Evolutionary conservation across 768 basidiomycete species (phyloP).

Genomic region (Lentinus tigrinus): DNA sequence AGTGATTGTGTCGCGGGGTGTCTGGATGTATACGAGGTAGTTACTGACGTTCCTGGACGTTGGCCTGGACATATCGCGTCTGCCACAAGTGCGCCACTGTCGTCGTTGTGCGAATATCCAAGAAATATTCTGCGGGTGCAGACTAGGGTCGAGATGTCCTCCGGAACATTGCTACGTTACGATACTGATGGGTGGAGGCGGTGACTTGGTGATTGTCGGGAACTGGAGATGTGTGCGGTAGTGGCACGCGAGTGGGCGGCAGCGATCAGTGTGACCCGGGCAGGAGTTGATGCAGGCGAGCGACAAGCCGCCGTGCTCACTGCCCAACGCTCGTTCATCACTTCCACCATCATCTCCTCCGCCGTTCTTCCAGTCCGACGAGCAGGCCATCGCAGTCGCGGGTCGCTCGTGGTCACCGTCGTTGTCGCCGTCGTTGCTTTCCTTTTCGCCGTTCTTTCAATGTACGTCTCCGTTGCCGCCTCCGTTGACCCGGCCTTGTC

Average conservation of each 20-base stretch:
- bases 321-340: slow-evolving; percentile 11
- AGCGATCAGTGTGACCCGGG: slow-evolving; percentile 9
- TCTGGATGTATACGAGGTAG: neutral
- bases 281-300: neutral
- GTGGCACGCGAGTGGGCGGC: slow-evolving; percentile 4
- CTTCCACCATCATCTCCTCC: slow-evolving; percentile 22
- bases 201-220: slow-evolving; percentile 15
- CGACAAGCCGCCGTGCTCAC: neutral
- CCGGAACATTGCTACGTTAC: neutral
- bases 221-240: neutral
- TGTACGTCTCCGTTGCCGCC: slow-evolving; percentile 18
- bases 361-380: slow-evolving; percentile 18
- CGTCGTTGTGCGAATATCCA: neutral
- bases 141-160: neutral
- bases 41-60: neutral
- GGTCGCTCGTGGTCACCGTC: slow-evolving; percentile 33
- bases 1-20: slow-evolving; percentile 3
- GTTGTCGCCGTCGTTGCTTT: slow-evolving; percentile 11
- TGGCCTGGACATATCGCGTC: neutral
- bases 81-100: neutral
- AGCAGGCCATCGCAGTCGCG: slow-evolving; percentile 31
- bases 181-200: neutral
- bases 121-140: neutral
- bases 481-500: slow-evolving; percentile 5
- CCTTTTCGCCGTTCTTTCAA: slow-evolving; percentile 20